A percentile compares a stretch with the other conserved stretches of the same genome.
Evolutionary conservation across 148 eudicot species (phyloP).

Genomic region (Spergularia bocconei): DNA sequence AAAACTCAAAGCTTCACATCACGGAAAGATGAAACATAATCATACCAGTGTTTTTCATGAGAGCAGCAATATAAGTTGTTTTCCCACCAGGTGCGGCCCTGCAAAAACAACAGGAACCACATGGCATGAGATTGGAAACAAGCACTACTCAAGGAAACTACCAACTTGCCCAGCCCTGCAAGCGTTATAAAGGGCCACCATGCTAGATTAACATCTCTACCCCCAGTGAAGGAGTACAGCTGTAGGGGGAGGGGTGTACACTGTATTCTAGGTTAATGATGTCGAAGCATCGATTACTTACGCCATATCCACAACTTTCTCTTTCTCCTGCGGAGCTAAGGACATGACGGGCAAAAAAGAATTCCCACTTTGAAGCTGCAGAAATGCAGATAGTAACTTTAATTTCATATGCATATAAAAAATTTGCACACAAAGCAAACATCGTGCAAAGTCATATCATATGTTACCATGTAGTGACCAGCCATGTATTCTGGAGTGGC

Average conservation of each 20-base stretch:
- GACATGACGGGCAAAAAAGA: slow-evolving; percentile 96
- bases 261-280: background rate
- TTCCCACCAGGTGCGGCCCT: slow-evolving; percentile 99
- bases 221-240: too few species aligned
- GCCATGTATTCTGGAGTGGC: slow-evolving; percentile 99
- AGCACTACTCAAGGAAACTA: background rate
- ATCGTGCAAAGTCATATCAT: background rate
- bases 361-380: slow-evolving; percentile 86
- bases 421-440: background rate
- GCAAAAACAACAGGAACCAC: slow-evolving; percentile 22
- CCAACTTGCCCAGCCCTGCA: background rate
- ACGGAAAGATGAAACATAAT: background rate
- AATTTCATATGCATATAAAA: background rate
- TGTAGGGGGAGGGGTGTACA: background rate
- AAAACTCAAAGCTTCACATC: background rate
- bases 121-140: background rate
- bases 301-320: slow-evolving; percentile 89
- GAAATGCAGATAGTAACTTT: slow-evolving; percentile 27
- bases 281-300: slow-evolving; percentile 35
- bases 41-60: slow-evolving; percentile 92
- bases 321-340: slow-evolving; percentile 90
- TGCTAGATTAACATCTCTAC: background rate
- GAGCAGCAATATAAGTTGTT: slow-evolving; percentile 84
- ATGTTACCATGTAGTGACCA: slow-evolving; percentile 87
- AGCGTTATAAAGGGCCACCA: background rate